phyloP scores from a whole-genome alignment of 2,329 filamentous ascomycete species.

The Aspergillus fructus region DNA sequence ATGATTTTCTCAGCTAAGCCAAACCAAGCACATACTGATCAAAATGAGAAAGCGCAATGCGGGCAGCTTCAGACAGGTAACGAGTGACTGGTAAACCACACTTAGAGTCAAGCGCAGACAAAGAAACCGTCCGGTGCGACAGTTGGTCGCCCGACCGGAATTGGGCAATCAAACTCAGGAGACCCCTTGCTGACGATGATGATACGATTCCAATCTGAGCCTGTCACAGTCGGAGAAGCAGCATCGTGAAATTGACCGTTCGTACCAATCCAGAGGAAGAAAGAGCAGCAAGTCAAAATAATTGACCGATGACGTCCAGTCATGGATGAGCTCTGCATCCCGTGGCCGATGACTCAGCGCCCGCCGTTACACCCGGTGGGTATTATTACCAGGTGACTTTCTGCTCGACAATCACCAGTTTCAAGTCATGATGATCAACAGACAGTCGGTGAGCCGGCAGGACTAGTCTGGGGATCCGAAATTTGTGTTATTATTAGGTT shows the following conservation, averaged over 20 bases:
- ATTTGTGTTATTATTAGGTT: neutral
- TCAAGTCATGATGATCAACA: neutral
- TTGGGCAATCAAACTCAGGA: neutral
- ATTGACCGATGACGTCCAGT: constrained; percentile 18
- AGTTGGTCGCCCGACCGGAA: neutral
- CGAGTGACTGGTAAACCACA: neutral
- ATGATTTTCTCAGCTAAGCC: neutral
- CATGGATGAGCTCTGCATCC: constrained; percentile 17
- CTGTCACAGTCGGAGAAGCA: constrained; percentile 17
- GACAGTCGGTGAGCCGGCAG: neutral
- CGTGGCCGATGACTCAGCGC: constrained; percentile 16
- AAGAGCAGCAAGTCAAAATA: neutral
- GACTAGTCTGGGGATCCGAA: neutral
- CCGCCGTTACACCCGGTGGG: neutral
- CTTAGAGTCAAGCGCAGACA: neutral
- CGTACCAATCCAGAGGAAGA: neutral
- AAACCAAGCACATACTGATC: neutral
- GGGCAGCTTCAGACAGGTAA: neutral
- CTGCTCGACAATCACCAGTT: neutral
- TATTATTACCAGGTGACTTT: neutral
- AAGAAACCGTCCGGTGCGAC: constrained; percentile 4
- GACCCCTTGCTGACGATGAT: constrained; percentile 9
- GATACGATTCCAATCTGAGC: constrained; percentile 1
- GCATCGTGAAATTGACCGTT: constrained; percentile 16
- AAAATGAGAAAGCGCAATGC: neutral